Percentiles rank a stretch among this genome's conserved stretches.
Evolutionary conservation across 768 basidiomycete genomes (phyloP).

Genomic region (Pleurotus djamor): DNA sequence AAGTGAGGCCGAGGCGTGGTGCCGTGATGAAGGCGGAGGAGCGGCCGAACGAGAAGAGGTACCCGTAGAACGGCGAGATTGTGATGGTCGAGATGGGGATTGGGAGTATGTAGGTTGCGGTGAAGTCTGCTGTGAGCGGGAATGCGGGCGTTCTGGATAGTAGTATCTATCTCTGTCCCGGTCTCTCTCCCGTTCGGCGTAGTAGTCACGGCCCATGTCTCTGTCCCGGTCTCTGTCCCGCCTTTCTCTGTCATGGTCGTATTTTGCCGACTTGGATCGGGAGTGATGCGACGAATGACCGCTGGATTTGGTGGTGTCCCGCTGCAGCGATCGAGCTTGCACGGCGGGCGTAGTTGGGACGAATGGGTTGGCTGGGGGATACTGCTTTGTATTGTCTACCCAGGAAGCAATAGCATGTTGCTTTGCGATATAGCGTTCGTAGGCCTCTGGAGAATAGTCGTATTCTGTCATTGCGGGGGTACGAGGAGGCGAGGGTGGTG

Average conservation of each 20-base stretch:
- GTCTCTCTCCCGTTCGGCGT: background rate
- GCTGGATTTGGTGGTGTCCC: conserved; percentile 2
- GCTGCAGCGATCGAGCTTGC: conserved; percentile 1
- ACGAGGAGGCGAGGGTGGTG: background rate
- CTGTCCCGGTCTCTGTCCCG: background rate
- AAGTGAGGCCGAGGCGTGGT: conserved; percentile 6
- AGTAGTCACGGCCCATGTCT: background rate
- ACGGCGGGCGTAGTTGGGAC: conserved; percentile 5
- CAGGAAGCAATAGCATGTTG: conserved; percentile 10
- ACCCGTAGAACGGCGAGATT: background rate
- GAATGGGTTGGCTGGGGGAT: conserved; percentile 1
- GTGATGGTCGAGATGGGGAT: background rate
- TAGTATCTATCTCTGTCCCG: conserved; percentile 4
- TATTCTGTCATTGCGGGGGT: conserved; percentile 13
- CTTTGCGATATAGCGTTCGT: conserved; percentile 8
- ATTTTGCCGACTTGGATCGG: background rate
- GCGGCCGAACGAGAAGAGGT: background rate
- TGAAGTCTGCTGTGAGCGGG: background rate
- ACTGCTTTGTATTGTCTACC: conserved; percentile 6
- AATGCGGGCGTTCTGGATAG: background rate
- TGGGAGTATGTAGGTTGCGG: background rate
- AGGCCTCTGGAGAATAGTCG: conserved; percentile 14
- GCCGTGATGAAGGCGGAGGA: background rate
- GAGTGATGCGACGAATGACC: conserved; percentile 1
- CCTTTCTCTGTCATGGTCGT: background rate